Evolutionary conservation across 2,329 filamentous ascomycete species (phyloP).

Genomic region (Talaromyces verruculosus): DNA sequence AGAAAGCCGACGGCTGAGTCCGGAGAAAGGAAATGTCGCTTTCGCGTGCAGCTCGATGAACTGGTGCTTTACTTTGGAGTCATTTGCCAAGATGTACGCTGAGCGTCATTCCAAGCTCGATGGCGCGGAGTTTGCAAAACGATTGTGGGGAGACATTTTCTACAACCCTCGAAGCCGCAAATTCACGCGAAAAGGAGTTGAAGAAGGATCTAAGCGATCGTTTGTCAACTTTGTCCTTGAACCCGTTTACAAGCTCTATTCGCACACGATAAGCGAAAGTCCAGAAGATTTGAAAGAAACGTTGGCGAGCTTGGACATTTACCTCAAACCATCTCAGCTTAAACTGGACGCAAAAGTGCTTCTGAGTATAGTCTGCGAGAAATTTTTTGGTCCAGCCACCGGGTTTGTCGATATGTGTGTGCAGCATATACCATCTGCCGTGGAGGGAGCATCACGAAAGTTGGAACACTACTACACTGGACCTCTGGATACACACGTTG

Average conservation of each 20-base stretch:
- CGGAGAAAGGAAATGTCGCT: constrained; percentile 96
- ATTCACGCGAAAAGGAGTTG: constrained; percentile 83
- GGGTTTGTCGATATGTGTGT: constrained; percentile 97
- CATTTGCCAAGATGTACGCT: constrained; percentile 95
- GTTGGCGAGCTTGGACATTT: constrained; percentile 75
- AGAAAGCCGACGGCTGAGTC: constrained; percentile 77
- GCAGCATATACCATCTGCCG: constrained; percentile 82
- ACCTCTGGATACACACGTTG: constrained; percentile 77
- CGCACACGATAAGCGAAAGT: constrained; percentile 88
- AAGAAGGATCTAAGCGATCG: constrained; percentile 76
- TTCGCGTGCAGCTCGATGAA: constrained; percentile 92
- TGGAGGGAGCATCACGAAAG: constrained; percentile 71
- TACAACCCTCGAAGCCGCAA: constrained; percentile 88
- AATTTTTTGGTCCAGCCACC: constrained; percentile 87
- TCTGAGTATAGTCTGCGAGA: constrained; percentile 83
- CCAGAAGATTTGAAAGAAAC: constrained; percentile 80
- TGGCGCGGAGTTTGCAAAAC: constrained; percentile 74
- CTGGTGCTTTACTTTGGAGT: constrained; percentile 94
- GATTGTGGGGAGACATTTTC: constrained; percentile 95
- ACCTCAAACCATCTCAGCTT: constrained; percentile 87
- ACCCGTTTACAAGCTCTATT: constrained; percentile 96
- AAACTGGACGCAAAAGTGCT: constrained; percentile 86
- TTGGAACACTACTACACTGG: constrained; percentile 90
- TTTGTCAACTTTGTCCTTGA: constrained; percentile 96
- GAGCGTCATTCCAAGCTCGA: constrained; percentile 83